Evolutionary conservation across 1,284 basidiomycete genomes (phyloP).

Genomic region (Ganoderma sp.): DNA sequence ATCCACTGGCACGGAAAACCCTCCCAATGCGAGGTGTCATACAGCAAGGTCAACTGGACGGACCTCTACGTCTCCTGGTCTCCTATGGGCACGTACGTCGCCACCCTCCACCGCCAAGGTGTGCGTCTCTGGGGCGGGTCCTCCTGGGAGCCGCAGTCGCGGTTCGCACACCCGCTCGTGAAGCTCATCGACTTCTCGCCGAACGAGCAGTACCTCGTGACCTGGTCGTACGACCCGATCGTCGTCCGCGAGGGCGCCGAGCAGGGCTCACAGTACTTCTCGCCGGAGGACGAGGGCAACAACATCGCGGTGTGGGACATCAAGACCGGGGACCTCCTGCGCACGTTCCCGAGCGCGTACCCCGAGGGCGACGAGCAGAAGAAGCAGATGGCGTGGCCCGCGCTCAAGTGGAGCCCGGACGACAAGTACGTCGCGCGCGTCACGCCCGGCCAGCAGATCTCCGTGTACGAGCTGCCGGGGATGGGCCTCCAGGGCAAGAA

Average conservation of each 20-base stretch:
- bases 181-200: conserved; percentile 98
- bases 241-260: conserved; percentile 83
- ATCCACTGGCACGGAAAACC: conserved; percentile 95
- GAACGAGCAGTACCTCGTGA: conserved; percentile 96
- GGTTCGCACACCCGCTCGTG: conserved; percentile 95
- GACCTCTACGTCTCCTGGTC: conserved; percentile 99
- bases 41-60: conserved; percentile 86
- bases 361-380: conserved; percentile 67
- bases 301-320: conserved; percentile 98
- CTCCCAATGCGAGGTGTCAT: conserved; percentile 84
- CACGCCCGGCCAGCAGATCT: conserved; percentile 91
- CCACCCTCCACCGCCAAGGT: conserved; percentile 95
- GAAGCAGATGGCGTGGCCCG: conserved; percentile 92
- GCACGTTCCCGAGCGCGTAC: conserved; percentile 84
- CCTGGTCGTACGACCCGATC: conserved; percentile 97
- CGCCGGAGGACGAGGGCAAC: conserved; percentile 95
- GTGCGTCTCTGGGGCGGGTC: conserved; percentile 95
- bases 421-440: conserved; percentile 94
- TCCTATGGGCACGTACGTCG: conserved; percentile 91
- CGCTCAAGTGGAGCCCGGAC: conserved; percentile 97
- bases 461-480: conserved; percentile 92
- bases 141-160: conserved; percentile 85
- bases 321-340: conserved; percentile 90
- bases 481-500: conserved; percentile 98
- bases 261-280: conserved; percentile 87